These are phyloP conservation scores for Starmerella roubikii DNA, from an alignment of 805 yeast genomes.

Conservation along the genomic window DNA sequence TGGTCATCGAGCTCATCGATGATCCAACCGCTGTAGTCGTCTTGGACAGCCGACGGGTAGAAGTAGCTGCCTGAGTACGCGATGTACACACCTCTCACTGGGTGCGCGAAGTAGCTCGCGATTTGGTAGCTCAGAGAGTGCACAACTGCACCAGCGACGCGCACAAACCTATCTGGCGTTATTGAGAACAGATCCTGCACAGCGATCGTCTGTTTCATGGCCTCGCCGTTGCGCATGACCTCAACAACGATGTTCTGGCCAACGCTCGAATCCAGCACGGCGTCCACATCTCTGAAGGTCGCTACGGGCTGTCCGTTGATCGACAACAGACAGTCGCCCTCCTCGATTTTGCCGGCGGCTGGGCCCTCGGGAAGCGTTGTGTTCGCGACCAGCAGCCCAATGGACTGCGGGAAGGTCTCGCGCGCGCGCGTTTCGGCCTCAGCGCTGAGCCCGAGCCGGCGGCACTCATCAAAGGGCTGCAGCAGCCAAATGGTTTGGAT, in stretches of 20 bases:
- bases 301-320: conserved; percentile 52
- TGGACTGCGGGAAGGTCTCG: conserved; percentile 51
- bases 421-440: conserved; percentile 65
- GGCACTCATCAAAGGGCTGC: conserved; percentile 82
- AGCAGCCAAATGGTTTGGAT: conserved; percentile 82
- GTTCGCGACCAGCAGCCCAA: conserved; percentile 74
- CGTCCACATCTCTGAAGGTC: conserved; percentile 70
- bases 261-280: conserved; percentile 58
- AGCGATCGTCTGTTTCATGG: conserved; percentile 35
- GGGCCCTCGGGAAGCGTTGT: conserved; percentile 77
- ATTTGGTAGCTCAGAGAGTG: conserved; percentile 77
- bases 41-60: conserved; percentile 21
- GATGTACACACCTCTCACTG: conserved; percentile 72
- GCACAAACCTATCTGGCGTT: conserved; percentile 69
- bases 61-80: conserved; percentile 71
- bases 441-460: conserved; percentile 65
- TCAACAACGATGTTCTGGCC: conserved; percentile 43
- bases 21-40: conserved; percentile 66
- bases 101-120: conserved; percentile 72
- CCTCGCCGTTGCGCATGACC: conserved; percentile 63
- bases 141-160: conserved; percentile 76
- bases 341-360: conserved; percentile 47
- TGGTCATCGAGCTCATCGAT: conserved; percentile 63
- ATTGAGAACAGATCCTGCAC: conserved; percentile 70
- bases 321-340: conserved; percentile 74